Evolutionary conservation across 1,284 basidiomycete species (phyloP).

Genomic region (Sporisorium iseilematis-ciliati): DNA sequence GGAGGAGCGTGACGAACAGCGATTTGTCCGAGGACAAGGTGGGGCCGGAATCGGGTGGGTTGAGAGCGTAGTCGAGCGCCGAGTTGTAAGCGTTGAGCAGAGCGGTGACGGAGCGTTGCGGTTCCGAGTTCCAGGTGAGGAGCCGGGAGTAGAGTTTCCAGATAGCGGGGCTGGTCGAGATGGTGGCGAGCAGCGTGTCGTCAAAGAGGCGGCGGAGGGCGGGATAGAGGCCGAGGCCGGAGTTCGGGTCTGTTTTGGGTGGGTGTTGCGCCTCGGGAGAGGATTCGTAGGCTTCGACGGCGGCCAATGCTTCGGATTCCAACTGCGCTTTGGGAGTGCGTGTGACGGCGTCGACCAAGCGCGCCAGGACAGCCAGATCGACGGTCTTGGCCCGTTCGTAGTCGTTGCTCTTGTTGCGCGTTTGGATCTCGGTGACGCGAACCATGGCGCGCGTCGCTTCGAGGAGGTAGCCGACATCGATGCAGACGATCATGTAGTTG

Average conservation of each 20-base stretch:
- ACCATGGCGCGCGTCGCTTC: conserved; percentile 87
- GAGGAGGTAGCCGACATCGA: conserved; percentile 90
- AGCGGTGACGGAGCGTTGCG: conserved; percentile 34
- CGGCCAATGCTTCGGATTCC: conserved; percentile 19
- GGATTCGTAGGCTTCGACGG: conserved; percentile 47
- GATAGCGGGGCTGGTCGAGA: conserved; percentile 73
- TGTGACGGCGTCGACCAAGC: conserved; percentile 86
- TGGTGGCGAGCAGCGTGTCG: conserved; percentile 79
- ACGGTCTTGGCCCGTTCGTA: conserved; percentile 75
- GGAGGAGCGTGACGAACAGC: conserved; percentile 21
- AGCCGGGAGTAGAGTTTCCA: conserved; percentile 62
- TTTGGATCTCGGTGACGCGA: conserved; percentile 84
- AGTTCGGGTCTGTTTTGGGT: conserved; percentile 73
- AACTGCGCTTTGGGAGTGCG: conserved; percentile 65
- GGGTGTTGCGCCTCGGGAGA: conserved; percentile 13
- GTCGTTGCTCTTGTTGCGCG: conserved; percentile 59
- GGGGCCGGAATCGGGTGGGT: not conserved
- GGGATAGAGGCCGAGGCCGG: conserved; percentile 77
- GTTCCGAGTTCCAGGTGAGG: conserved; percentile 52
- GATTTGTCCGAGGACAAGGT: conserved; percentile 29
- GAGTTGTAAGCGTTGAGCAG: conserved; percentile 57
- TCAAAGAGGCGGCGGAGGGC: conserved; percentile 80
- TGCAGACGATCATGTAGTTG: conserved; percentile 94
- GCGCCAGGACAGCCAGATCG: conserved; percentile 87
- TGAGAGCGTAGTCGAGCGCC: conserved; percentile 24